Conservation (phyloP, 139 green algal species). For the Closterium sp. region DNA sequence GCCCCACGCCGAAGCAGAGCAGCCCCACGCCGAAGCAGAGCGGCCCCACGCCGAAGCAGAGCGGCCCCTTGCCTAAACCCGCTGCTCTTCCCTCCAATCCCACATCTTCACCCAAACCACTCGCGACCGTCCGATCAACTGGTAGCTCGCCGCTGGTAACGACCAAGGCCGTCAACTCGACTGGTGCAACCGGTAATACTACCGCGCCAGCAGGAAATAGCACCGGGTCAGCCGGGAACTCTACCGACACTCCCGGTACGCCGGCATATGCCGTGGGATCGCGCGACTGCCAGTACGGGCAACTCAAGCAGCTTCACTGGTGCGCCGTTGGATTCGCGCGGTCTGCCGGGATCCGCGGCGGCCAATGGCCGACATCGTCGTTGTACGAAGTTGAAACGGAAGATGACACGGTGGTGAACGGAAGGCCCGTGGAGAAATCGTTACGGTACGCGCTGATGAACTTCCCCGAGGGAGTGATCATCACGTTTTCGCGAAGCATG, state of each 20-base stretch:
- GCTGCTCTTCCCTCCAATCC: too few species aligned
- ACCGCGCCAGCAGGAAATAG: background rate
- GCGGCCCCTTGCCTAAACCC: too few species aligned
- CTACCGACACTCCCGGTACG: background rate
- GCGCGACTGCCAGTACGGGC: too few species aligned
- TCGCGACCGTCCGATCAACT: too few species aligned
- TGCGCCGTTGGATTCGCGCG: background rate
- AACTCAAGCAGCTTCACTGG: background rate
- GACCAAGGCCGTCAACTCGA: too few species aligned
- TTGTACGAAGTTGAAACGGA: background rate
- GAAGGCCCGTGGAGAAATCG: background rate
- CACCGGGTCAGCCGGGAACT: background rate
- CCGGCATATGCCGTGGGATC: too few species aligned
- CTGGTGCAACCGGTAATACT: background rate
- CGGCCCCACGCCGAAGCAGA: too few species aligned
- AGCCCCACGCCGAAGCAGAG: too few species aligned
- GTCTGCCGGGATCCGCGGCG: background rate
- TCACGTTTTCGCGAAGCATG: constrained; percentile 13
- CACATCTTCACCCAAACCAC: too few species aligned
- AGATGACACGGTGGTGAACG: background rate
- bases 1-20: too few species aligned
- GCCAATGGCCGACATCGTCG: background rate
- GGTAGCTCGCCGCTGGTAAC: too few species aligned
- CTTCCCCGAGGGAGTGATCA: background rate
- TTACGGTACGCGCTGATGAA: background rate